These are phyloP conservation scores for Pichia sp. DNA, from an alignment of 1,139 yeast genomes.

Conservation along the genomic window DNA sequence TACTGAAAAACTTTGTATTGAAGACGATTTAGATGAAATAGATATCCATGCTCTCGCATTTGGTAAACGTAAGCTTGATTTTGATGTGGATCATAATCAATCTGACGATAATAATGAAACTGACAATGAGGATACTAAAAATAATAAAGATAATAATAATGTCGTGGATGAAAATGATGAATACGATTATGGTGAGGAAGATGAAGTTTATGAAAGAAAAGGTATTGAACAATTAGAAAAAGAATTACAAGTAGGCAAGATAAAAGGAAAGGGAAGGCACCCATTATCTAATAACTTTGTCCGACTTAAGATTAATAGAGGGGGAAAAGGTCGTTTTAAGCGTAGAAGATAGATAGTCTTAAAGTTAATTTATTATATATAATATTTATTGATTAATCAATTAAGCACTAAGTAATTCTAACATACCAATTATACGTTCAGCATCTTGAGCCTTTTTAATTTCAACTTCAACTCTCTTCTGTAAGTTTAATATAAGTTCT, in stretches of 20 bases:
- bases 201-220: slow-evolving; percentile 27
- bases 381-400: no score
- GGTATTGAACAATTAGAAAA: slow-evolving; percentile 14
- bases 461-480: slow-evolving; percentile 58
- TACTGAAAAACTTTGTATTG: slow-evolving; percentile 21
- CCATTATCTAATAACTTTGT: slow-evolving; percentile 31
- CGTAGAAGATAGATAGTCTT: slow-evolving; percentile 18
- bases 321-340: slow-evolving; percentile 23
- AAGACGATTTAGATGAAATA: slow-evolving; percentile 32
- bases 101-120: no score
- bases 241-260: slow-evolving; percentile 12
- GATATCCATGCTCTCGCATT: slow-evolving; percentile 41
- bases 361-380: no score
- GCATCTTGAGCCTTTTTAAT: slow-evolving; percentile 81
- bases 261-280: slow-evolving; percentile 20
- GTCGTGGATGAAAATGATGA: slow-evolving; percentile 12
- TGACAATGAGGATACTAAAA: slow-evolving; percentile 3
- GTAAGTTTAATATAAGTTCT: slow-evolving; percentile 57
- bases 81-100: slow-evolving; percentile 13
- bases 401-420: slow-evolving; percentile 69
- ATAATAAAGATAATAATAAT: slow-evolving; percentile 10
- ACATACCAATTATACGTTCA: slow-evolving; percentile 86
- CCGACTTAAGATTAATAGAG: slow-evolving; percentile 28
- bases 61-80: slow-evolving; percentile 34
- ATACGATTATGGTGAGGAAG: slow-evolving; percentile 23